phyloP scores from a whole-genome alignment of 345 rosid genomes.

The Gynandropsis gynandra region DNA sequence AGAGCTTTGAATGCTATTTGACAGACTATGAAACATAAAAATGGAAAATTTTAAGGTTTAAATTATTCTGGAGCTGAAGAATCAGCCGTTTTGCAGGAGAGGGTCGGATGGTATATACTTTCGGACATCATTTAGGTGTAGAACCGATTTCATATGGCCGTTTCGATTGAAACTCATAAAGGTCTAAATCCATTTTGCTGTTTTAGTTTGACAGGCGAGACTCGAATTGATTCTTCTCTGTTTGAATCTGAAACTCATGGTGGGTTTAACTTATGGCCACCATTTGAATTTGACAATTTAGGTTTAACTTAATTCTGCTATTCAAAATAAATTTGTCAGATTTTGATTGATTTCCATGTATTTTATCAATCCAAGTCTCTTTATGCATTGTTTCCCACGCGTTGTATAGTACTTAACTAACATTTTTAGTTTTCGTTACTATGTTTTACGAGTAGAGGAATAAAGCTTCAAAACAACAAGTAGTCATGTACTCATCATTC shows the following conservation, averaged over 20 bases:
- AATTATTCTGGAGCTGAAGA: too few species aligned
- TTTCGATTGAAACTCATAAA: too few species aligned
- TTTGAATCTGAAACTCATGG: too few species aligned
- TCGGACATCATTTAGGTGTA: slow-evolving; percentile 6
- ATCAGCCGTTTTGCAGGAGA: too few species aligned
- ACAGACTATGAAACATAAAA: slow-evolving; percentile 5
- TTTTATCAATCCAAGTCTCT: neutral
- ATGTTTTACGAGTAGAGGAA: too few species aligned
- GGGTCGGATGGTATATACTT: neutral
- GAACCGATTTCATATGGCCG: neutral
- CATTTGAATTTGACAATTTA: too few species aligned
- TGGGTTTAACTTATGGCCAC: too few species aligned
- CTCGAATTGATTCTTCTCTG: too few species aligned
- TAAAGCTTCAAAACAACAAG: neutral
- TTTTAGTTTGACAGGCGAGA: neutral
- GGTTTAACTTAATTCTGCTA: too few species aligned
- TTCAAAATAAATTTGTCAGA: too few species aligned
- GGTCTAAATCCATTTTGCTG: neutral
- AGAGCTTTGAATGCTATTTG: neutral
- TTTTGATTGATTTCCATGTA: neutral
- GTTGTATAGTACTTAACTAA: too few species aligned
- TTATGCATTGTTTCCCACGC: neutral
- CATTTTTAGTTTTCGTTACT: too few species aligned
- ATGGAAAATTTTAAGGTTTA: slow-evolving; percentile 2
- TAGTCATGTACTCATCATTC: neutral